phyloP scores from a whole-genome alignment of 2,329 filamentous ascomycete genomes.

The Neocatenulostroma microsporum region DNA sequence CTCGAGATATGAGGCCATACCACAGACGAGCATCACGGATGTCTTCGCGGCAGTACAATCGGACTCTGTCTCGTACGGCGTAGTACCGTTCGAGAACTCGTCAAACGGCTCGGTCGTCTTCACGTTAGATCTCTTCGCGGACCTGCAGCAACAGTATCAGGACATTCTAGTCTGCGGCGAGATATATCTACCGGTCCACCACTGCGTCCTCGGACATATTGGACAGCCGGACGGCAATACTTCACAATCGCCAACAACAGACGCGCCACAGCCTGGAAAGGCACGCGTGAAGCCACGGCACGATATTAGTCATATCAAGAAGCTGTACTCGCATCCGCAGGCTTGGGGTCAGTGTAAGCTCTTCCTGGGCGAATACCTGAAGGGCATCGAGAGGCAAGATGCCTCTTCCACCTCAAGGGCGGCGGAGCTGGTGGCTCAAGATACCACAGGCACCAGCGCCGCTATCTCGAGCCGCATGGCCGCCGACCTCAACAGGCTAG shows the following conservation, averaged over 20 bases:
- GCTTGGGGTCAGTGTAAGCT: constrained; percentile 83
- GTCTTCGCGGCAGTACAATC: constrained; percentile 73
- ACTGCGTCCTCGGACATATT: constrained; percentile 65
- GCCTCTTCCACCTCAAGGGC: constrained; percentile 78
- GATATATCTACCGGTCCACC: constrained; percentile 78
- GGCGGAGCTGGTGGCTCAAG: constrained; percentile 63
- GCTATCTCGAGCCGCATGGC: constrained; percentile 74
- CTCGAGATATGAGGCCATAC: constrained; percentile 25
- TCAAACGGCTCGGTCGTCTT: constrained; percentile 88
- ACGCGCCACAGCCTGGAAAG: constrained; percentile 38
- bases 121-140: constrained; percentile 81
- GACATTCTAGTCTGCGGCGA: constrained; percentile 74
- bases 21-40: constrained; percentile 49
- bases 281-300: constrained; percentile 40
- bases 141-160: constrained; percentile 55
- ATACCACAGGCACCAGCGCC: constrained; percentile 50
- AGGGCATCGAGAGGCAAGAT: constrained; percentile 70
- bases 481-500: constrained; percentile 58
- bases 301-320: constrained; percentile 56
- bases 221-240: constrained; percentile 1
- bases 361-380: constrained; percentile 65
- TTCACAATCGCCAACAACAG: constrained; percentile 36
- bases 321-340: constrained; percentile 88
- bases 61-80: constrained; percentile 58
- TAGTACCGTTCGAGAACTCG: constrained; percentile 93